A percentile compares a stretch with the other conserved stretches of the same genome.
phyloP scores from a whole-genome alignment of 1,139 yeast genomes.

The Zygoascus hellenicus region DNA sequence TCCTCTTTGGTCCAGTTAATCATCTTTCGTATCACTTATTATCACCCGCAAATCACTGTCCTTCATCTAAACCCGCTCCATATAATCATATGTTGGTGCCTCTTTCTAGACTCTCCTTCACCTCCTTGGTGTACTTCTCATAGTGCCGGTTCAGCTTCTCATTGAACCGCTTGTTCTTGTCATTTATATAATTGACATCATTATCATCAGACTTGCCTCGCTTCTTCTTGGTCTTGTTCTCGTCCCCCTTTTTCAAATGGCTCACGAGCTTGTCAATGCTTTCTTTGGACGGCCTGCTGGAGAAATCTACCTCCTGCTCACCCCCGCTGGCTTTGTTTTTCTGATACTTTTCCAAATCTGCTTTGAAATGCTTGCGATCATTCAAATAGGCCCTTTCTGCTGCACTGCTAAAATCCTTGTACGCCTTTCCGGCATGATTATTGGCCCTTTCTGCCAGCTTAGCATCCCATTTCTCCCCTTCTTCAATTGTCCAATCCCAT shows the following conservation, averaged over 20 bases:
- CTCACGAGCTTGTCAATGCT: conserved; percentile 41
- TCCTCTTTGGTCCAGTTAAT: no score
- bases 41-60: no score
- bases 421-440: conserved; percentile 22
- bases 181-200: conserved; percentile 49
- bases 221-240: conserved; percentile 35
- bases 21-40: no score
- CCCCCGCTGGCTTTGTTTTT: conserved; percentile 29
- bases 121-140: conserved; percentile 42
- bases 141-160: conserved; percentile 58
- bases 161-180: conserved; percentile 74
- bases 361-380: conserved; percentile 37
- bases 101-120: conserved; percentile 38
- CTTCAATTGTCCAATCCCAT: conserved; percentile 61
- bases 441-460: conserved; percentile 32
- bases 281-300: conserved; percentile 36
- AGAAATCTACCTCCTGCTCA: conserved; percentile 21
- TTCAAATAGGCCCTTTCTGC: conserved; percentile 54
- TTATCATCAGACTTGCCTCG: conserved; percentile 34
- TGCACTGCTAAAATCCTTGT: conserved; percentile 42
- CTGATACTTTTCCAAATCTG: conserved; percentile 43
- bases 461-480: conserved; percentile 61
- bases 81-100: conserved; percentile 29
- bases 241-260: conserved; percentile 35
- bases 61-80: no score